These are phyloP conservation scores for Pseudogymnoascus sp. DNA, from an alignment of 2,329 filamentous ascomycete genomes.

Conservation along the genomic window DNA sequence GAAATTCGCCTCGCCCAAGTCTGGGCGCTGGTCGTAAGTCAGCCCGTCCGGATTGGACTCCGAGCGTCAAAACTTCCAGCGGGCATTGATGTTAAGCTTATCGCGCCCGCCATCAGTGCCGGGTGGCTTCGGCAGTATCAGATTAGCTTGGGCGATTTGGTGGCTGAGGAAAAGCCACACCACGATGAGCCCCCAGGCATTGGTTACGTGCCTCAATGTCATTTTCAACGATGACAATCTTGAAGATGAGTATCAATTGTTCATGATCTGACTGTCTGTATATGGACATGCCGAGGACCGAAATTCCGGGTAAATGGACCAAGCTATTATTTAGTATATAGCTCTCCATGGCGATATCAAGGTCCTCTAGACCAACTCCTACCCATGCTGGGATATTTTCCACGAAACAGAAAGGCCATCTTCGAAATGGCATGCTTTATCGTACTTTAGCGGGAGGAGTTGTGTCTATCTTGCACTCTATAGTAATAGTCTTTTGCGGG, in stretches of 20 bases:
- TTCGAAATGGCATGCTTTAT: not conserved
- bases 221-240: not conserved
- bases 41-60: constrained; percentile 31
- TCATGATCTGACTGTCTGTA: not conserved
- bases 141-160: not conserved
- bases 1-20: not conserved
- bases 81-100: constrained; percentile 21
- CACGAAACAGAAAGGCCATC: not conserved
- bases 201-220: not conserved
- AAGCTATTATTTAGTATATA: not conserved
- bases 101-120: not conserved
- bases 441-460: not conserved
- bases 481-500: not conserved
- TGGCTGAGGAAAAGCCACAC: not conserved
- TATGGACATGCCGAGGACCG: not conserved
- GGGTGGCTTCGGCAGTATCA: not conserved
- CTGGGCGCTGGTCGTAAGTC: constrained; percentile 22
- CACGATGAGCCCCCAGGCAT: not conserved
- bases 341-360: not conserved
- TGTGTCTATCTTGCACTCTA: not conserved
- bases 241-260: not conserved
- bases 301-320: not conserved
- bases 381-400: not conserved
- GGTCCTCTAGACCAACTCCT: not conserved
- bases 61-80: constrained; percentile 32